Base-by-base conservation (phyloP, 306 rosid species). In the Prunus salicina region DNA sequence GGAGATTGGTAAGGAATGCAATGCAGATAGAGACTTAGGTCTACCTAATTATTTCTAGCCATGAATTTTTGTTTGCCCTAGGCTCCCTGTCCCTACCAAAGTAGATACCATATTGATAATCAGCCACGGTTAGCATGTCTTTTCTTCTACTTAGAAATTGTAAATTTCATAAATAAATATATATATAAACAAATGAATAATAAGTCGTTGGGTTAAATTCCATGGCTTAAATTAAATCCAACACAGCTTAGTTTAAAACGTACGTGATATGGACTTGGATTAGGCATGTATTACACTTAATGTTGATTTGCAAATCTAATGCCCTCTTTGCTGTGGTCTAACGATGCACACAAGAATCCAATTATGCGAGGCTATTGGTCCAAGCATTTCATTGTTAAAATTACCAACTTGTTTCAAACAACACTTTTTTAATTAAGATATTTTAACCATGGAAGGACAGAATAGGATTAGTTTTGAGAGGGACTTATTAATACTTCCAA, bases 251-350 rank as follows among this genome's bases (percentile, higher is more conserved):
- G 30, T 1, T 19, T 19, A 55, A 18, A 58, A 58, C 15, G 64
- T 58, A 58, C 15, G 18, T 58, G 18, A 58, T 58, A 22, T 8
- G 2, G 14, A 55, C 24, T 55, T 56, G 65, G n/a, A 25, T 60
- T 13, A 25, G 65, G 38, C 1, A 24, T 25, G 7, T 25, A 61
- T 5, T 61, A 25, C 13, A 27, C 34, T 60, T 30, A 57, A 76
- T 45, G 6, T 56, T 22, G 74, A 81, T 25, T 64, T 45, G 38
- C 51, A 76, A 69, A 76, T 76, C 66, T 27, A 52, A 28, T 63
- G 14, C 72, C 38, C 45, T 79, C 20, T 12, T 43, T 27, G 7
- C 61, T 47, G 76, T 27, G 73, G 55, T 43, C 28, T 20, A 41
- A 6, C 28, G 3, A 51, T 43, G 76, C 56, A 62, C 32, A 27